phyloP scores from a whole-genome alignment of 2,329 filamentous ascomycete genomes.

The Paraconiothyrium brasiliense region DNA sequence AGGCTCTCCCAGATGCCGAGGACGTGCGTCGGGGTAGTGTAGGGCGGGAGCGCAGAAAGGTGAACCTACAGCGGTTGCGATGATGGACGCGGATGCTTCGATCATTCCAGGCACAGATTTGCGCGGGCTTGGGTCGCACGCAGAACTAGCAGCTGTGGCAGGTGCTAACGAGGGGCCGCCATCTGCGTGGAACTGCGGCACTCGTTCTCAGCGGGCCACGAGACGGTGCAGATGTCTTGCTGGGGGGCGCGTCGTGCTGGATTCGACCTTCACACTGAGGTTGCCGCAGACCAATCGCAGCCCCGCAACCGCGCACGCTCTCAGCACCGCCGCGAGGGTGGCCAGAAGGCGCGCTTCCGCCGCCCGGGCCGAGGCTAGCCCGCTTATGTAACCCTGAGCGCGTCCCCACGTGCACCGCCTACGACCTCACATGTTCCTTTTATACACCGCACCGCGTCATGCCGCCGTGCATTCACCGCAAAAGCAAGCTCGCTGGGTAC shows the following conservation, averaged over 20 bases:
- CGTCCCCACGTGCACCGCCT: background rate
- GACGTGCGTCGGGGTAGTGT: constrained; percentile 41
- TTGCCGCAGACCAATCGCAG: constrained; percentile 28
- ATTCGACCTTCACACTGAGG: constrained; percentile 34
- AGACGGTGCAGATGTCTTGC: constrained; percentile 40
- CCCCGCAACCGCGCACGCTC: constrained; percentile 23
- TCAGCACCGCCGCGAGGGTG: constrained; percentile 2
- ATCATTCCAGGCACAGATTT: constrained; percentile 33
- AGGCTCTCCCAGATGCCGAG: constrained; percentile 31
- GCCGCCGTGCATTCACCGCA: constrained; percentile 8
- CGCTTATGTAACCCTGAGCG: constrained; percentile 2
- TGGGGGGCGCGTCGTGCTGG: constrained; percentile 35
- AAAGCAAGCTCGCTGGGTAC: background rate
- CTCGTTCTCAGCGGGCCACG: constrained; percentile 45
- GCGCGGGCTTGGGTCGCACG: constrained; percentile 35
- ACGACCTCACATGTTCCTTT: too few relatives aligned
- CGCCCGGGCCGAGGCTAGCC: background rate
- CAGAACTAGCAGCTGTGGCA: constrained; percentile 34
- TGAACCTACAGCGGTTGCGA: constrained; percentile 37
- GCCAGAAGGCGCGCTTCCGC: background rate
- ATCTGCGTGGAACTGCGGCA: constrained; percentile 30
- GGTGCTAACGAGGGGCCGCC: constrained; percentile 39
- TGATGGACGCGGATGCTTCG: constrained; percentile 24
- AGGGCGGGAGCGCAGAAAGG: constrained; percentile 31
- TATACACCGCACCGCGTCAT: background rate